Conservation (phyloP, 139 green algal genomes). For the Edaphochlamys debaryana region DNA sequence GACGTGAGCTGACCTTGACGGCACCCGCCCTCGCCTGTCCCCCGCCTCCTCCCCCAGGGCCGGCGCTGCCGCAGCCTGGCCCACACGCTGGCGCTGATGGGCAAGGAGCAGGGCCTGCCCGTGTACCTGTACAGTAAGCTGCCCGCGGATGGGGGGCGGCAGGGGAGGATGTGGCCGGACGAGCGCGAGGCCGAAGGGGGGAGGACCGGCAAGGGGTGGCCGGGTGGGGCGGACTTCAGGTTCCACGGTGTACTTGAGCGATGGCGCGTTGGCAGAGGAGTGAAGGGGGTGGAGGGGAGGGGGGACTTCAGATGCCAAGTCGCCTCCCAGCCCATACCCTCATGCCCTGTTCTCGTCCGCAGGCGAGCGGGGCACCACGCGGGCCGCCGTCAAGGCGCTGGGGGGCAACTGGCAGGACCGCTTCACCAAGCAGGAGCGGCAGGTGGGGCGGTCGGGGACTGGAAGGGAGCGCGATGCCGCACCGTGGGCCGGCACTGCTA, state of each 20-base stretch:
- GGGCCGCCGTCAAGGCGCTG: conserved; percentile 10
- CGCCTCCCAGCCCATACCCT: background rate
- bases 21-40: too few species aligned
- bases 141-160: background rate
- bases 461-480: background rate
- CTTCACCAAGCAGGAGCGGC: background rate
- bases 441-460: background rate
- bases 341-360: too few species aligned
- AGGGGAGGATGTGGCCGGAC: too few species aligned
- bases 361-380: conserved; percentile 23
- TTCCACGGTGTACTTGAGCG: background rate
- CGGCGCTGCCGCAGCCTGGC: conserved; percentile 1
- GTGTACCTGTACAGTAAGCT: conserved; percentile 36
- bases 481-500: too few species aligned
- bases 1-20: background rate
- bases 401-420: conserved; percentile 35
- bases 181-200: background rate
- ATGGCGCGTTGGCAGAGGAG: background rate
- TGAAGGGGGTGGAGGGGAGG: too few species aligned
- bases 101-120: background rate
- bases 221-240: background rate
- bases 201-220: background rate
- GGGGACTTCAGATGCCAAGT: too few species aligned
- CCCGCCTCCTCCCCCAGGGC: background rate
- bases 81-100: conserved; percentile 28